Base-by-base conservation (phyloP, 176 grass and related monocot genomes). In the Eleusine coracana region DNA sequence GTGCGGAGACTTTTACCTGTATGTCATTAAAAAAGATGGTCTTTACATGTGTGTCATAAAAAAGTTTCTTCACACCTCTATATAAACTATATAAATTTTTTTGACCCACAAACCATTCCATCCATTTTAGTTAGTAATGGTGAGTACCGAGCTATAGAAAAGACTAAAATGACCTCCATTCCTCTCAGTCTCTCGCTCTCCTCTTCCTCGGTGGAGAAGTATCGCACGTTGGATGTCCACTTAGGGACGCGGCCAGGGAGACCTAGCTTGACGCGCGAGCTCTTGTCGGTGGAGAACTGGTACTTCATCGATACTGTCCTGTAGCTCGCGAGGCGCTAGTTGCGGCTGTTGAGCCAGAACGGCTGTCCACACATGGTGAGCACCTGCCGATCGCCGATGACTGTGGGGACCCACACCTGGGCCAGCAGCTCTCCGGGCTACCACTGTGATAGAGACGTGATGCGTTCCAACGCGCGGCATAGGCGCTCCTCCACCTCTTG, bases 161-260 rank as follows among this genome's bases (percentile, higher is more conserved):
- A n/a, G n/a, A n/a, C n/a, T n/a, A n/a, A n/a, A n/a, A n/a, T n/a
- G n/a, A n/a, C n/a, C n/a, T n/a, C n/a, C n/a, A n/a, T n/a, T n/a
- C n/a, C n/a, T n/a, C n/a, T n/a, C n/a, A n/a, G n/a, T n/a, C n/a
- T n/a, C n/a, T n/a, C n/a, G n/a, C n/a, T n/a, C n/a, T n/a, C n/a
- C n/a, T n/a, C n/a, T n/a, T 99, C 97, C 61, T 85, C 73, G 71
- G 77, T 84, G 59, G 87, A 88, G 79, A 99, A 99, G 82, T 87
- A 83, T 16, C 97, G 93, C 9, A 99, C 97, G 85, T 99, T 93
- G 37, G 97, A 93, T 3, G 97, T 94, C 93, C 97, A 99, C 80
- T 99, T 93, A 4, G 97, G 96, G 41, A 99, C 97, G 27, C 97
- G 87, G 67, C 93, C 97, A 0, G 91, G 97, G 51, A 99, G 89